Evolutionary conservation across 2,329 filamentous ascomycete genomes (phyloP).

Genomic region (Stromatinia cepivora): DNA sequence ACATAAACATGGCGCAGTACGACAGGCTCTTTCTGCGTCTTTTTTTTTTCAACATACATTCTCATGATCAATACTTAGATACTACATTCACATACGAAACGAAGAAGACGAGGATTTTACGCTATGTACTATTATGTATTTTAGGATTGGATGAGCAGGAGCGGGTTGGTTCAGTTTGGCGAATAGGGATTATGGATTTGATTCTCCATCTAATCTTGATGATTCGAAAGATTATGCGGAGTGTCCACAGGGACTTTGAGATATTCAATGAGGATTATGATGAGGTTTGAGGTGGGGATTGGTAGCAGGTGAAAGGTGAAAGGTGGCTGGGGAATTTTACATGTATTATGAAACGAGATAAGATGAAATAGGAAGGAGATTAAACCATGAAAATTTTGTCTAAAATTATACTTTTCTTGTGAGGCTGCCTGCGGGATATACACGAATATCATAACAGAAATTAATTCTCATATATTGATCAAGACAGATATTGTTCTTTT

Average conservation of each 20-base stretch:
- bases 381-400: background rate
- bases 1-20: background rate
- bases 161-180: background rate
- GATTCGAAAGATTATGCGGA: background rate
- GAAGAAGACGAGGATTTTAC: slow-evolving; percentile 2
- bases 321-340: background rate
- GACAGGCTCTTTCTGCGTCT: slow-evolving; percentile 2
- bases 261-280: background rate
- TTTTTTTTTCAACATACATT: background rate
- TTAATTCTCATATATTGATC: background rate
- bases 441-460: background rate
- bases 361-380: background rate
- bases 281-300: no score
- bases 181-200: background rate
- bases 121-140: slow-evolving; percentile 13
- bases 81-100: background rate
- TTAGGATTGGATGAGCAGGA: background rate
- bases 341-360: slow-evolving; percentile 10
- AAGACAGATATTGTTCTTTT: background rate
- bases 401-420: background rate
- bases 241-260: background rate
- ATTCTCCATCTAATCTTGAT: background rate
- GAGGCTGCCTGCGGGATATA: no score
- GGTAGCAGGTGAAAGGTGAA: no score
- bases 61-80: slow-evolving; percentile 10